These are phyloP conservation scores for Flaveria floridana DNA, from an alignment of 140 eudicot species.

Conservation along the genomic window DNA sequence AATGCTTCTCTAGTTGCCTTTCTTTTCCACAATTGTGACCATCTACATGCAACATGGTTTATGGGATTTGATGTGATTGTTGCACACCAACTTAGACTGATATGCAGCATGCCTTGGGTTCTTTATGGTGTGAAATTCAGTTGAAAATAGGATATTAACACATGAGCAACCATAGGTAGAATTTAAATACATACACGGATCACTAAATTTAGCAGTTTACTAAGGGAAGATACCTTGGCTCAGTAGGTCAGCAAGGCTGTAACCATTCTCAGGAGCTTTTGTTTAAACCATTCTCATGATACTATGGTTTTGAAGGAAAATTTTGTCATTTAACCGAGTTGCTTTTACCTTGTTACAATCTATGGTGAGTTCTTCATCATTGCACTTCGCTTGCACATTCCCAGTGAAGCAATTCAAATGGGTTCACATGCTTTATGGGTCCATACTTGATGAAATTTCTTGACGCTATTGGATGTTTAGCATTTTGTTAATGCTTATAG, in stretches of 20 bases:
- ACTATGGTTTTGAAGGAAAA: not conserved
- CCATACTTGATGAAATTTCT: constrained; percentile 4
- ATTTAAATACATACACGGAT: not conserved
- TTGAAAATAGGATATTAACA: constrained; percentile 1
- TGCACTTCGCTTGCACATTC: not conserved
- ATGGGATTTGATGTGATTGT: not conserved
- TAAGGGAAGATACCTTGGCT: not conserved
- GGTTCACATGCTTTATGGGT: not conserved
- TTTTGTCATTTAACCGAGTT: not conserved
- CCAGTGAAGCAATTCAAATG: not conserved
- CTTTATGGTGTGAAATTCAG: not conserved
- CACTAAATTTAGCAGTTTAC: not conserved
- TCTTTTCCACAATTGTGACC: no score
- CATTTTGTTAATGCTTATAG: not conserved
- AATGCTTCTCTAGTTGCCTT: no score
- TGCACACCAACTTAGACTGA: not conserved
- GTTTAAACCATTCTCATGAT: not conserved
- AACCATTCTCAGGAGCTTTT: not conserved
- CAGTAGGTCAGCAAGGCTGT: not conserved
- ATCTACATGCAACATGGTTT: not conserved
- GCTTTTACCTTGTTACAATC: not conserved
- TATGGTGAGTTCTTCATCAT: not conserved
- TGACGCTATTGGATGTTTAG: not conserved
- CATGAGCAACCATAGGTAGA: not conserved
- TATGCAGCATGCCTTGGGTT: constrained; percentile 8